Evolutionary conservation across 2,329 filamentous ascomycete species (phyloP).

Genomic region (Chaetomiaceae sp.): DNA sequence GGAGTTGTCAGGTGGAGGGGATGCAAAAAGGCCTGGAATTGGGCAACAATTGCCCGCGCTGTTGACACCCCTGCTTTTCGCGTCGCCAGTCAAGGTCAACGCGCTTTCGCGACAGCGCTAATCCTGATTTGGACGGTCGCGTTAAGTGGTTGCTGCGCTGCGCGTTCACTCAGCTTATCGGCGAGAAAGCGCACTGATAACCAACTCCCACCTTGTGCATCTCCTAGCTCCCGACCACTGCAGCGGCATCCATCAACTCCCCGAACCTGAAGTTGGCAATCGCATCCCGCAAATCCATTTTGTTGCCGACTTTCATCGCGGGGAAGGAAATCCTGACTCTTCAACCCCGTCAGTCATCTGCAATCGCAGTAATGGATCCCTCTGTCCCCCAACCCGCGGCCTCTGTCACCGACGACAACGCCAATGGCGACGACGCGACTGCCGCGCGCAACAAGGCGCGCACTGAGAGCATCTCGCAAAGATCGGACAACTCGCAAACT

Average conservation of each 20-base stretch:
- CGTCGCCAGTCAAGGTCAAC: slow-evolving; percentile 19
- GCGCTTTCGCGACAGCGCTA: slow-evolving; percentile 24
- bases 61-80: slow-evolving; percentile 21
- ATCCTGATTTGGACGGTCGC: slow-evolving; percentile 19
- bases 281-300: too few species aligned
- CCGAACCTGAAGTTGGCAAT: too few species aligned
- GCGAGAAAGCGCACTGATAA: too few species aligned
- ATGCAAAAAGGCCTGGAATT: slow-evolving; percentile 16
- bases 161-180: too few species aligned
- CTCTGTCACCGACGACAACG: slow-evolving; percentile 8
- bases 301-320: too few species aligned
- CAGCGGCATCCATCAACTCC: too few species aligned
- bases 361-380: slow-evolving; percentile 32
- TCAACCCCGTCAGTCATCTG: background rate
- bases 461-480: slow-evolving; percentile 56
- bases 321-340: background rate
- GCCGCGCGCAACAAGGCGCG: slow-evolving; percentile 41
- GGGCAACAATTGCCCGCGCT: slow-evolving; percentile 13
- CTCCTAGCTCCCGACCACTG: too few species aligned
- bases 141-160: slow-evolving; percentile 27
- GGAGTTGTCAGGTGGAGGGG: slow-evolving; percentile 16
- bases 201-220: too few species aligned
- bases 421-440: slow-evolving; percentile 23
- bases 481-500: slow-evolving; percentile 64
- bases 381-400: slow-evolving; percentile 26